Evolutionary conservation across 352 stramenopile genomes (phyloP), one percentile per base, ranked within the genome.

Genomic region (Globisporangium splendens): DNA sequence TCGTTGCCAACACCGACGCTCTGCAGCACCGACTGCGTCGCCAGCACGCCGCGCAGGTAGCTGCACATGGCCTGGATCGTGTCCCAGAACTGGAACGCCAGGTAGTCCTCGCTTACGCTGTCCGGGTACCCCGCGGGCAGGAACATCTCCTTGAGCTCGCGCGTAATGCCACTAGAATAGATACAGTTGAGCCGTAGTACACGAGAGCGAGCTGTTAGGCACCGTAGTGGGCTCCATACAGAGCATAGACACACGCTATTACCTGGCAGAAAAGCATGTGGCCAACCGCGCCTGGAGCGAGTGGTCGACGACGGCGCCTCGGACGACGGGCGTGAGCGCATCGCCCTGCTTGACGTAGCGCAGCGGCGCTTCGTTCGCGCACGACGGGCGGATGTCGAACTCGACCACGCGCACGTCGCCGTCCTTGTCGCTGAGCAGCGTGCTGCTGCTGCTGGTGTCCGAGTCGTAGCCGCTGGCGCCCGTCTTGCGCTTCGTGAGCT

Each of bases 21-120:
- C 62, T 96, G 79, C 7, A 99, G 70, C 38, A 98, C 91, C 1
- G 94, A 96, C 68, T 94, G 89, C 28, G 91, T 98, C 10, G 83
- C 88, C 48, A 99, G 74, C 15, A 98, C 90, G 35, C 93, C 94
- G 8, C 96, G 78, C 43, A 98, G 78, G 65, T 99, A 99, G 56
- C 86, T 97, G 68, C 93, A 98, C 63, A 99, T 86, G 63, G 79
- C 83, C 65, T 99, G 96, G 22, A 98, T 63, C 4, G 89, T 97
- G 79, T 99, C 96, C 75, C 96, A 98, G 54, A 91, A 81, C 78
- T 99, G 96, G 73, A 98, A 99, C 53, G 79, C 65, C 38, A 98
- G 70, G 74, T 99, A 99, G 67, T 95, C 88, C 46, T 91, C 81
- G 41, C 76, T 90, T 59, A 96, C 86, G 42, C 75, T 91, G 65